phyloP scores from a whole-genome alignment of 257 asterid species.

The Ilex aquifolium region DNA sequence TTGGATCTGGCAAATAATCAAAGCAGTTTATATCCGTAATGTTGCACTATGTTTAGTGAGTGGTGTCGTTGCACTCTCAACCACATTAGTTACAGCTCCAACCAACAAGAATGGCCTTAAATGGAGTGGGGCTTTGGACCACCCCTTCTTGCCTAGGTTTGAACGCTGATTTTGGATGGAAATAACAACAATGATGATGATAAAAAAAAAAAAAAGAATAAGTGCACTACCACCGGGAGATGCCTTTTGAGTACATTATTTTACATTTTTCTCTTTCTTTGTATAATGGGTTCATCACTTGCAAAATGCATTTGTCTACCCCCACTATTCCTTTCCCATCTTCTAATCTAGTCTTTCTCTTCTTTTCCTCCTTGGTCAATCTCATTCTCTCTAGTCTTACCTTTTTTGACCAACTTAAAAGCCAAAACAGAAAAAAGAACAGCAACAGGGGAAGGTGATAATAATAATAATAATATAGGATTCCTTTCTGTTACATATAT shows the following conservation, averaged over 20 bases:
- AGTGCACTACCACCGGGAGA: background rate
- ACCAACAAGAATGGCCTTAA: constrained; percentile 37
- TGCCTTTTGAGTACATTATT: background rate
- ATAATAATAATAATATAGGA: too few relatives aligned
- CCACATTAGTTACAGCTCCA: constrained; percentile 46
- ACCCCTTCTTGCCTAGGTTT: constrained; percentile 3
- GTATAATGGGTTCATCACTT: constrained; percentile 18
- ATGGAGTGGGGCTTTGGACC: constrained; percentile 26
- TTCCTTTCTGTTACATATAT: too few relatives aligned
- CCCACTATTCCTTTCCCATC: constrained; percentile 22
- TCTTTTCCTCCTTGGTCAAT: constrained; percentile 34
- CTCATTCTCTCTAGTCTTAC: constrained; percentile 21
- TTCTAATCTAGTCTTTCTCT: constrained; percentile 5
- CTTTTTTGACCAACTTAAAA: constrained; percentile 45
- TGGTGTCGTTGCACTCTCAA: constrained; percentile 29
- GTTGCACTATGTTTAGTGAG: constrained; percentile 29
- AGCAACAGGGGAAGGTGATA: background rate
- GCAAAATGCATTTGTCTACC: constrained; percentile 13
- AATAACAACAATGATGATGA: too few relatives aligned
- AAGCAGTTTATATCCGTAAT: too few relatives aligned
- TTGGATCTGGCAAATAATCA: too few relatives aligned
- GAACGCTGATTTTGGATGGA: too few relatives aligned
- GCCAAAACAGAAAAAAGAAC: constrained; percentile 11
- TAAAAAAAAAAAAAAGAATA: background rate
- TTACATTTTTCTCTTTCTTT: background rate